Percentiles rank a stretch among this genome's conserved stretches.
Conservation (phyloP, 345 rosid genomes). For the Populus tremula region DNA sequence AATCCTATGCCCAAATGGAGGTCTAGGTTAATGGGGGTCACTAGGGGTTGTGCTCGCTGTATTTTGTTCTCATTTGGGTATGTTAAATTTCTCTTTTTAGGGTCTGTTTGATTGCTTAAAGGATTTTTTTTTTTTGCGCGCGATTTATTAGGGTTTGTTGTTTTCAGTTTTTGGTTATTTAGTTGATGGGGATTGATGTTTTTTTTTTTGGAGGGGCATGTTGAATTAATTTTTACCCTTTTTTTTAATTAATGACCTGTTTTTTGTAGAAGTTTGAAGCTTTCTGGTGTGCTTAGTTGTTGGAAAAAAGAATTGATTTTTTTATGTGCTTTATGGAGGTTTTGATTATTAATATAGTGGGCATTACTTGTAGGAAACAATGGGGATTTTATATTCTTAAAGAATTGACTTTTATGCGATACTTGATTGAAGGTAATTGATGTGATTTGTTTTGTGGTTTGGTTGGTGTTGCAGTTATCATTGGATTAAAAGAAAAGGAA, state of each 20-base stretch:
- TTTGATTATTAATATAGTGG: neutral
- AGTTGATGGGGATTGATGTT: neutral
- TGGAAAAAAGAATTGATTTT: neutral
- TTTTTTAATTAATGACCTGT: neutral
- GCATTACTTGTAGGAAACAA: neutral
- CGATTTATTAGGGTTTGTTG: neutral
- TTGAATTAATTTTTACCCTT: neutral
- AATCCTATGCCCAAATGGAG: slow-evolving; percentile 92
- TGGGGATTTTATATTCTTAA: neutral
- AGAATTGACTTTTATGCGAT: neutral
- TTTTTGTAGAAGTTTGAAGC: neutral
- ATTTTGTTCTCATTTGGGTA: slow-evolving; percentile 95
- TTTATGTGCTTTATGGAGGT: neutral
- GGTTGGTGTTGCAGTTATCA: slow-evolving; percentile 60
- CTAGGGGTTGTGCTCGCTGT: slow-evolving; percentile 65
- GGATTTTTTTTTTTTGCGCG: neutral
- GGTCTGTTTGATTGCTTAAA: neutral
- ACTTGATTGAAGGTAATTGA: neutral
- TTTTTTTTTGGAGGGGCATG: neutral
- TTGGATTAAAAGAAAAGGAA: slow-evolving; percentile 90
- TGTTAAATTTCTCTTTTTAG: neutral
- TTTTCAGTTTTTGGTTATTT: neutral
- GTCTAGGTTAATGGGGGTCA: slow-evolving; percentile 80
- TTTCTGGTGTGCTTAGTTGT: neutral
- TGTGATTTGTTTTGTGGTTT: neutral